phyloP scores from a whole-genome alignment of 306 rosid species.

The Cucurbita argyrosperma region DNA sequence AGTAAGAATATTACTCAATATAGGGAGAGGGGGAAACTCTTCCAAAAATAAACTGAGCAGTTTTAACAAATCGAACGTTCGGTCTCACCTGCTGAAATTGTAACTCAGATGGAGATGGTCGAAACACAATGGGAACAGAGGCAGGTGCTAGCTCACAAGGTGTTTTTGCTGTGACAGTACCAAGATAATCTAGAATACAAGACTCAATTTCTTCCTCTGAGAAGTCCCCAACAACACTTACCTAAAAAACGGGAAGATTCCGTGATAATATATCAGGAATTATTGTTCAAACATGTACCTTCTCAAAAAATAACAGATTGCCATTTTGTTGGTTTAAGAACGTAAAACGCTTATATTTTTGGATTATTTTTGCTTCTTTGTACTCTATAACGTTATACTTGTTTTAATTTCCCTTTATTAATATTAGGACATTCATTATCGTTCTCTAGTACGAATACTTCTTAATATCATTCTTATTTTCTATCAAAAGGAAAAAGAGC shows the following conservation, averaged over 20 bases:
- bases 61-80: conserved; percentile 11
- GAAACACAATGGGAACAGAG: conserved; percentile 50
- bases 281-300: conserved; percentile 8
- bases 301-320: conserved; percentile 9
- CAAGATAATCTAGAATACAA: conserved; percentile 89
- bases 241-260: conserved; percentile 28
- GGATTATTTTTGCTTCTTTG: neutral
- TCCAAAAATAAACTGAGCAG: neutral
- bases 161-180: conserved; percentile 55
- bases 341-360: neutral
- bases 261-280: neutral
- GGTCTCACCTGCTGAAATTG: conserved; percentile 83
- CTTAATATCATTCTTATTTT: neutral
- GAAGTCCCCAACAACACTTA: conserved; percentile 86
- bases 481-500: conserved; percentile 4
- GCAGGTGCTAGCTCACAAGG: conserved; percentile 18
- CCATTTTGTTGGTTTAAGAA: neutral
- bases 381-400: neutral
- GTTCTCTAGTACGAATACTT: neutral
- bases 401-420: neutral
- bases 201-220: conserved; percentile 80
- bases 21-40: neutral
- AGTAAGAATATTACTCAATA: neutral
- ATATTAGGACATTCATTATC: neutral
- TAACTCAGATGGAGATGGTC: conserved; percentile 53